These are phyloP conservation scores for Phyllosticta ampelicida DNA, from an alignment of 2,329 filamentous ascomycete genomes.

Conservation along the genomic window DNA sequence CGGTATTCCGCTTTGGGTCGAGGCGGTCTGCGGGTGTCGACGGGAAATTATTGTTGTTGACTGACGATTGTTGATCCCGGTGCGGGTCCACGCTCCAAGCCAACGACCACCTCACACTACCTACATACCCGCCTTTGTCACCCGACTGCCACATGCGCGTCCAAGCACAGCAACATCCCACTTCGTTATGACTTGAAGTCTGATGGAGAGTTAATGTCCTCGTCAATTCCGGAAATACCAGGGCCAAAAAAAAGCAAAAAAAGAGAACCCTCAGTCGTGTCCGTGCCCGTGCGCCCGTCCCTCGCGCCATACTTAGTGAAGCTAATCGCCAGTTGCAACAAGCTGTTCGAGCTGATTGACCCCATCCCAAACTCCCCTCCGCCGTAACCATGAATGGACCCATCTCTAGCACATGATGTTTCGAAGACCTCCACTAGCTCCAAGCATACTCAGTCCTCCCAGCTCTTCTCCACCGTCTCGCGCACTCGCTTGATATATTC, in stretches of 20 bases:
- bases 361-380: not conserved
- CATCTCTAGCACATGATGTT: not conserved
- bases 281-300: conserved; percentile 7
- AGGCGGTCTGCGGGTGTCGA: conserved; percentile 9
- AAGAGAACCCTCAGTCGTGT: not conserved
- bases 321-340: not conserved
- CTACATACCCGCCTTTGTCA: too few relatives aligned
- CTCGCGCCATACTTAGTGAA: conserved; percentile 6
- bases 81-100: conserved; percentile 2
- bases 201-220: not conserved
- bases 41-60: conserved; percentile 7
- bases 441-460: conserved; percentile 66
- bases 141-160: conserved; percentile 1
- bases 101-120: not conserved
- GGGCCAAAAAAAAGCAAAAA: not conserved
- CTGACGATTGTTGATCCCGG: conserved; percentile 8
- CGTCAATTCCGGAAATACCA: not conserved
- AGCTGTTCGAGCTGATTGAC: not conserved
- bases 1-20: conserved; percentile 4
- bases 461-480: conserved; percentile 98
- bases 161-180: not conserved
- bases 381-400: not conserved
- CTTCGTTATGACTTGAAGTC: too few relatives aligned
- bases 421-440: not conserved
- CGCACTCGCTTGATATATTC: conserved; percentile 93